Evolutionary conservation across 2,329 filamentous ascomycete species (phyloP), one percentile per base, ranked within the genome.

Genomic region (Salinomyces thailandicus): DNA sequence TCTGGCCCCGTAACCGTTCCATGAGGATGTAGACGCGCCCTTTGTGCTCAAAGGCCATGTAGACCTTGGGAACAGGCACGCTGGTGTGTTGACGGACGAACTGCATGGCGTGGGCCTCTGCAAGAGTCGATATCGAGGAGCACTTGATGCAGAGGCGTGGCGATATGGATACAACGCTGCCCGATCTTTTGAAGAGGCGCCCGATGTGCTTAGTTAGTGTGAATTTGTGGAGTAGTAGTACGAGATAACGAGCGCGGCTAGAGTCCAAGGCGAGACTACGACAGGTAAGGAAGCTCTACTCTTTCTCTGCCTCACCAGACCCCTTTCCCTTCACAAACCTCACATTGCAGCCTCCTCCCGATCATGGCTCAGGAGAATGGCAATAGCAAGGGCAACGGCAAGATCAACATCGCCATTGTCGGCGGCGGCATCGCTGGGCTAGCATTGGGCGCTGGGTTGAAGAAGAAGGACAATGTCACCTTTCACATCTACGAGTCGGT

Each of bases 361-460:
- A 26, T 8, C 22, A n/a, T 8, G n/a, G n/a, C n/a, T n/a, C n/a
- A n/a, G n/a, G n/a, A n/a, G n/a, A n/a, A n/a, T n/a, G n/a, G 27
- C 27, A 16, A 8, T 14, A 12, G 9, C 15, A 12, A 20, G 12
- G 11, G 19, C 31, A 11, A 33, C 11, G 31, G 31, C 31, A 39
- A 37, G 31, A 50, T 69, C 32, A 53, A 58, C 6, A 55, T 72
- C 5, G 62, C 67, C 26, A 67, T 73, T 30, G 54, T 65, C 2
- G 69, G 69, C 18, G 68, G 66, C 16, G 69, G 69, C 14, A 71
- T 73, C 27, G 67, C 60, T n/a, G 67, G 69, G 0, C 60, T 72
- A 4, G 62, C 62, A 11, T 58, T 67, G 2, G 66, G 66, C 8
- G 65, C 70, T 17, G 66, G 66, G 3, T 54, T 72, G 8, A 46